A percentile compares a stretch with the other conserved stretches of the same genome.
Conservation (phyloP, 108 stramenopile genomes). For the Chaetoceros tenuissimus region DNA sequence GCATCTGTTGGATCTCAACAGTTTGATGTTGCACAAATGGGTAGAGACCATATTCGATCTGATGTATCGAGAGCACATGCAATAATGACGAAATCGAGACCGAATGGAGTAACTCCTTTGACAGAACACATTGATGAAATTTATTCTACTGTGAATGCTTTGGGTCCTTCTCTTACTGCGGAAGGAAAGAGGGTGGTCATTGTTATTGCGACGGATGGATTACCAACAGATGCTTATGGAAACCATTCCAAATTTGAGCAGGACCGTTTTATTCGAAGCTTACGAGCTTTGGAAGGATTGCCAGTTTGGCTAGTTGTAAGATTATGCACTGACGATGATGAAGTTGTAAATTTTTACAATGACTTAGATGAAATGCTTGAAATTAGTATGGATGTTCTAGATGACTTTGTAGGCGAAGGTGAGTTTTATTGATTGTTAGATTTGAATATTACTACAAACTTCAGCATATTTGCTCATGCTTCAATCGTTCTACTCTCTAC, state of each 20-base stretch:
- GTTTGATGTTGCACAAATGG: slow-evolving; percentile 28
- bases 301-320: slow-evolving; percentile 82
- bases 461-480: too few species aligned
- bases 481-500: too few species aligned
- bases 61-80: slow-evolving; percentile 38
- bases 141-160: slow-evolving; percentile 32
- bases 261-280: slow-evolving; percentile 34
- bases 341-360: slow-evolving; percentile 78
- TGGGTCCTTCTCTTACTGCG: slow-evolving; percentile 31
- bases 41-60: slow-evolving; percentile 19
- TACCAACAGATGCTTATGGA: slow-evolving; percentile 63
- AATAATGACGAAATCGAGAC: slow-evolving; percentile 41
- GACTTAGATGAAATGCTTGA: slow-evolving; percentile 71
- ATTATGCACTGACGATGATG: slow-evolving; percentile 84
- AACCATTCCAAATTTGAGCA: slow-evolving; percentile 7
- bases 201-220: slow-evolving; percentile 80
- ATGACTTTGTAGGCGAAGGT: slow-evolving; percentile 82
- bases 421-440: too few species aligned
- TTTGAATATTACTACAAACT: too few species aligned
- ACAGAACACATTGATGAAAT: slow-evolving; percentile 64
- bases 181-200: slow-evolving; percentile 69
- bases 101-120: slow-evolving; percentile 74
- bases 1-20: slow-evolving; percentile 32
- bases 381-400: slow-evolving; percentile 75
- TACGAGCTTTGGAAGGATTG: slow-evolving; percentile 58